Evolutionary conservation across 495 filamentous ascomycete genomes (phyloP).

Genomic region (Daldinia decipiens): DNA sequence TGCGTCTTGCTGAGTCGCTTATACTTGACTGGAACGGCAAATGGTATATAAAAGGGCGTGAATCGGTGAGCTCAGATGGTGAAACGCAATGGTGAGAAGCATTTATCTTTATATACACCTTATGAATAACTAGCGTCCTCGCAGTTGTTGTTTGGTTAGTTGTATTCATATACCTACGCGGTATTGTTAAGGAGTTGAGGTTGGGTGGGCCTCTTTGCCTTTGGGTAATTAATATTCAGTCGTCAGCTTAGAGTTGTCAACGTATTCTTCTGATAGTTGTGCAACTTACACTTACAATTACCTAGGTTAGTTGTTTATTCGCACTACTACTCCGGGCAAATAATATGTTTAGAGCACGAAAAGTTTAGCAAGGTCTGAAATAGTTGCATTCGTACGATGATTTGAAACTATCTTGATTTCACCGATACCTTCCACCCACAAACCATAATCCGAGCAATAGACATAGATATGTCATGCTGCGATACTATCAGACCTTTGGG

Average conservation of each 20-base stretch:
- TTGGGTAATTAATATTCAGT: neutral
- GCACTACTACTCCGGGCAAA: too few species aligned
- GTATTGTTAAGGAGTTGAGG: neutral
- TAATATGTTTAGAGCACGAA: neutral
- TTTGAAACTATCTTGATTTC: neutral
- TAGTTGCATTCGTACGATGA: neutral
- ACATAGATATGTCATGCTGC: neutral
- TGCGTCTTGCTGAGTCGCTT: constrained; percentile 8
- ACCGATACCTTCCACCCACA: neutral
- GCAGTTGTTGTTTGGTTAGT: neutral
- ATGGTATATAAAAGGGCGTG: constrained; percentile 6
- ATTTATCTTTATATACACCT: neutral
- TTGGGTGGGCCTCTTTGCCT: neutral
- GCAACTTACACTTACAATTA: too few species aligned
- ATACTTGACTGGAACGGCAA: neutral
- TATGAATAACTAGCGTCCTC: neutral
- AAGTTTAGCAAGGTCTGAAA: neutral
- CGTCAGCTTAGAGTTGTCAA: neutral
- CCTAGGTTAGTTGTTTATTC: too few species aligned
- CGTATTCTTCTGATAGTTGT: neutral
- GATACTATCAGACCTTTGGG: neutral
- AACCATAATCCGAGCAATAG: neutral
- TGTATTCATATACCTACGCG: neutral
- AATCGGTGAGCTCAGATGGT: neutral
- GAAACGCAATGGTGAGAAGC: neutral